phyloP scores from a whole-genome alignment of 176 grass and related monocot genomes.

The Eremochloa ophiuroides region DNA sequence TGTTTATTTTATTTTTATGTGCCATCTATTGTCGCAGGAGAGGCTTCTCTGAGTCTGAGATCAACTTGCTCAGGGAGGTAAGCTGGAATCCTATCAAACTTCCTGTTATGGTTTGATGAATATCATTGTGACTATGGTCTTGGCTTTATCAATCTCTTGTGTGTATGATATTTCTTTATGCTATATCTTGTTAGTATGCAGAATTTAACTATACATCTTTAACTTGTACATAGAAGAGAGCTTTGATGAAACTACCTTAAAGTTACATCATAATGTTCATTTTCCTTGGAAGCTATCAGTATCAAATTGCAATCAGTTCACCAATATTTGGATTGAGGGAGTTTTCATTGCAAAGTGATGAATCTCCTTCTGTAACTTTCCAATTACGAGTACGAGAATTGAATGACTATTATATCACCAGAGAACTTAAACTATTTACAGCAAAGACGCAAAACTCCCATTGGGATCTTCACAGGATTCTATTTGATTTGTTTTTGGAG shows the following conservation, averaged over 20 bases:
- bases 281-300: background rate
- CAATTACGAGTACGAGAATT: too few relatives aligned
- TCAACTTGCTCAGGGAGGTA: constrained; percentile 88
- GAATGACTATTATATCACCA: background rate
- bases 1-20: constrained; percentile 28
- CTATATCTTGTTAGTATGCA: background rate
- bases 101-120: background rate
- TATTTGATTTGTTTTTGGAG: background rate
- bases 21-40: constrained; percentile 51
- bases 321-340: background rate
- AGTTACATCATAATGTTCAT: background rate
- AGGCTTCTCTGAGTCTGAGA: constrained; percentile 83
- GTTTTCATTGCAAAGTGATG: too few relatives aligned
- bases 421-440: background rate
- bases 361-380: too few relatives aligned
- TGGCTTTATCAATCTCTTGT: background rate
- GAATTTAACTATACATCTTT: background rate
- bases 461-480: background rate
- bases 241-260: background rate
- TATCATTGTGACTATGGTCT: background rate
- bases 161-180: background rate
- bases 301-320: background rate
- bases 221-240: background rate
- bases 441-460: background rate
- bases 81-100: background rate